phyloP scores from a whole-genome alignment of 164 flowering plant species.

The Stephania japonica region DNA sequence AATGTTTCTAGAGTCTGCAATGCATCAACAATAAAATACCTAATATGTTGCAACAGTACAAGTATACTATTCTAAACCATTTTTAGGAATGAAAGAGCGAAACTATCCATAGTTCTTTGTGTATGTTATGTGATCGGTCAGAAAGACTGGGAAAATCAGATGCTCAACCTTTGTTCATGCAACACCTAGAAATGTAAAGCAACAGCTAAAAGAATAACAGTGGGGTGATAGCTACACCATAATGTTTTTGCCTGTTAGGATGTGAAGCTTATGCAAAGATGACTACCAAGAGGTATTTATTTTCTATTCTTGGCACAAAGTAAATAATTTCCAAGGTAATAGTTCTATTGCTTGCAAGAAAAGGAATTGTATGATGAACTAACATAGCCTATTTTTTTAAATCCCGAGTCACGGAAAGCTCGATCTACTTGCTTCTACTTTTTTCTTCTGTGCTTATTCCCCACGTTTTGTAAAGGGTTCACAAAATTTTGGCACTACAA shows the following conservation, averaged over 20 bases:
- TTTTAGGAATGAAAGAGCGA: not conserved
- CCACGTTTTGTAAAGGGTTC: no score
- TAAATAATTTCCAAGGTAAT: no score
- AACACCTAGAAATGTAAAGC: not conserved
- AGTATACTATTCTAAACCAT: not conserved
- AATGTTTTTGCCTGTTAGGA: no score
- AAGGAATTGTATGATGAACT: not conserved
- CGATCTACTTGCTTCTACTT: not conserved
- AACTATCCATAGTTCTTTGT: not conserved
- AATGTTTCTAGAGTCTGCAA: not conserved
- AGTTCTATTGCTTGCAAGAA: not conserved
- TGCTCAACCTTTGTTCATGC: not conserved
- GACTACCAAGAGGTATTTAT: no score
- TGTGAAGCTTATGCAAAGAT: no score
- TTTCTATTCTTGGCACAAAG: not conserved
- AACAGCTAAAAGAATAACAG: not conserved
- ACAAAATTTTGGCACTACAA: no score
- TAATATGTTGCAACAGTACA: not conserved
- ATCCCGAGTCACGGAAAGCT: not conserved
- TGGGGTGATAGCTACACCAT: no score
- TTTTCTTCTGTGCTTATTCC: not conserved
- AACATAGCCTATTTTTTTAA: not conserved
- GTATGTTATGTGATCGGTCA: no score
- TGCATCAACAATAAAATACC: not conserved
- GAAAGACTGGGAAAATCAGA: no score